Percentiles rank a stretch among this genome's conserved stretches.
phyloP scores from a whole-genome alignment of 2,329 filamentous ascomycete genomes.

The Microcyclospora pomicola region DNA sequence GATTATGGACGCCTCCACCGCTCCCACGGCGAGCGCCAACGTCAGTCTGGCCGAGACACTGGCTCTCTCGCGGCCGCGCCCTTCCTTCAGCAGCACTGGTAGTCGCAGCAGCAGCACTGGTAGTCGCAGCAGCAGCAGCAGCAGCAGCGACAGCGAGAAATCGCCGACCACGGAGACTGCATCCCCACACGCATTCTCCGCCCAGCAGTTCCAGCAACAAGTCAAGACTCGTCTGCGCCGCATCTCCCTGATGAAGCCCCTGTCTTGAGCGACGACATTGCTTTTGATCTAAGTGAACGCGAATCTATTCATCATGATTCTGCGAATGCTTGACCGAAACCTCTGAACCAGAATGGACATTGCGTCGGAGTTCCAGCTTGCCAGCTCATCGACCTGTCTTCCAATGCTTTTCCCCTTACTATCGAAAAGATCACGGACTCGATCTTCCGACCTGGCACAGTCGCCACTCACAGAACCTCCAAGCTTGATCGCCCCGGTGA shows the following conservation, averaged over 20 bases:
- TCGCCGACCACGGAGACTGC: background rate
- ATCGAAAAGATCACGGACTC: too few relatives aligned
- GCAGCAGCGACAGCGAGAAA: constrained; percentile 5
- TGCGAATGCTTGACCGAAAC: too few relatives aligned
- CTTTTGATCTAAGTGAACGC: too few relatives aligned
- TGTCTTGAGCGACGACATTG: too few relatives aligned
- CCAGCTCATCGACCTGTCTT: too few relatives aligned
- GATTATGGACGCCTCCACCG: constrained; percentile 18
- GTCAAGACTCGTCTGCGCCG: constrained; percentile 5
- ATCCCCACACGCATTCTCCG: background rate
- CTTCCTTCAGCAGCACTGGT: constrained; percentile 11
- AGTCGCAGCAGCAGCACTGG: constrained; percentile 2
- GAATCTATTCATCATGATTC: too few relatives aligned
- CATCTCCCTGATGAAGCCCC: constrained; percentile 4
- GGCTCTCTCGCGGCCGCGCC: constrained; percentile 18
- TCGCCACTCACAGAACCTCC: too few relatives aligned
- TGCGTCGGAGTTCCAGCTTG: too few relatives aligned
- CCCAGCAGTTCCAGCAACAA: background rate
- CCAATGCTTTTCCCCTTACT: too few relatives aligned
- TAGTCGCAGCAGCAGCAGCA: constrained; percentile 1
- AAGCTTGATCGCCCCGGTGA: too few relatives aligned
- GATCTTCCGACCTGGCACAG: too few relatives aligned
- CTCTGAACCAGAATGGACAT: too few relatives aligned
- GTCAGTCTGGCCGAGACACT: constrained; percentile 24
- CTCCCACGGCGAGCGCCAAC: constrained; percentile 20